Percentiles rank a stretch among this genome's conserved stretches.
Conservation (phyloP, 192 early-diverging fungal species). For the Rhizophagus clarus region DNA sequence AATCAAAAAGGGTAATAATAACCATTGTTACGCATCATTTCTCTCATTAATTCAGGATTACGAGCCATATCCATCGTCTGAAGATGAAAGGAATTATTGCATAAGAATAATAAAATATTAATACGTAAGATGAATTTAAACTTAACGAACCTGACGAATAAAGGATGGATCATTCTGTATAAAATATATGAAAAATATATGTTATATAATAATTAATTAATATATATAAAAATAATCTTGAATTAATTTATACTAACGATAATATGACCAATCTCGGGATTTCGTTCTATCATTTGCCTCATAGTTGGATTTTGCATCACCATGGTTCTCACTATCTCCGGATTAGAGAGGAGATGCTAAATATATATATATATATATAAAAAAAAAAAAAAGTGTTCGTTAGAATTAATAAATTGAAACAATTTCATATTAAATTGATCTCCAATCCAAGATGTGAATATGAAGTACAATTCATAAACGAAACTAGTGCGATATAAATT, state of each 20-base stretch:
- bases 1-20: not conserved
- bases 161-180: conserved; percentile 57
- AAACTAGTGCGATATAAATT: not conserved
- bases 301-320: conserved; percentile 66
- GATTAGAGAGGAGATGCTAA: conserved; percentile 48
- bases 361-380: no score
- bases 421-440: conserved; percentile 5
- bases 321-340: conserved; percentile 59
- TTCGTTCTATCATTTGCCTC: conserved; percentile 57
- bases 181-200: no score
- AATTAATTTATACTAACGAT: conserved; percentile 33
- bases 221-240: not conserved
- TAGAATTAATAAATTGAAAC: not conserved
- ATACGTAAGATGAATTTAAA: not conserved
- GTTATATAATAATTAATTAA: not conserved
- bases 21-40: conserved; percentile 63
- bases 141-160: conserved; percentile 50
- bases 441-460: not conserved
- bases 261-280: conserved; percentile 64
- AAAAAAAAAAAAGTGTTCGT: conserved; percentile 9
- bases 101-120: not conserved
- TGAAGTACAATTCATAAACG: not conserved
- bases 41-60: conserved; percentile 64
- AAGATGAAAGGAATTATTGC: not conserved
- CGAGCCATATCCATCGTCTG: conserved; percentile 51